Percentiles rank a stretch among this genome's conserved stretches.
These are phyloP conservation scores for Acer negundo DNA, from an alignment of 345 rosid species.

Conservation along the genomic window DNA sequence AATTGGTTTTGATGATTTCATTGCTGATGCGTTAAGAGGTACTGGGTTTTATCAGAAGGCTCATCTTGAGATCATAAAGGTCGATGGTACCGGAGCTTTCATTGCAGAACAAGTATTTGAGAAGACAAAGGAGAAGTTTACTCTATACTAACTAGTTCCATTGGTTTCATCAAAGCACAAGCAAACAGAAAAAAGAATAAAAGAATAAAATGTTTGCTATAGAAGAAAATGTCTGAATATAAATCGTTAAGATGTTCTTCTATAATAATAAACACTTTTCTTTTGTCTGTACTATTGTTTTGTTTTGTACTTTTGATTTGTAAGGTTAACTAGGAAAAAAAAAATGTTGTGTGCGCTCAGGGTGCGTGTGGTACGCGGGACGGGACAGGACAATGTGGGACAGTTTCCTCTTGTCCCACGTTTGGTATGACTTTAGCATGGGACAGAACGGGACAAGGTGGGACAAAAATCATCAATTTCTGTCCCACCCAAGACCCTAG, in stretches of 20 bases:
- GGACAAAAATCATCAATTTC: too few relatives aligned
- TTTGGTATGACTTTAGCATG: too few relatives aligned
- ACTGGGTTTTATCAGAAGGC: constrained; percentile 71
- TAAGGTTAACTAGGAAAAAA: too few relatives aligned
- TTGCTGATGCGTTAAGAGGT: constrained; percentile 75
- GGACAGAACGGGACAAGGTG: too few relatives aligned
- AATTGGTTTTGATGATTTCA: constrained; percentile 83
- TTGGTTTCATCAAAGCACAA: too few relatives aligned
- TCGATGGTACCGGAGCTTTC: constrained; percentile 69
- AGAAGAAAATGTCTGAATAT: background rate
- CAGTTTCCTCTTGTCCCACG: too few relatives aligned
- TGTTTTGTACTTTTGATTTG: too few relatives aligned
- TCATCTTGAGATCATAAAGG: constrained; percentile 70
- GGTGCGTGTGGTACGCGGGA: too few relatives aligned
- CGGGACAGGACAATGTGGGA: too few relatives aligned
- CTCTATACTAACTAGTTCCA: constrained; percentile 48
- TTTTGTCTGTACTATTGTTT: too few relatives aligned
- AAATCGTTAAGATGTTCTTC: background rate
- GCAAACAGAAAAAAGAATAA: background rate
- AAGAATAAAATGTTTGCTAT: background rate
- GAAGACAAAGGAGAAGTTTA: constrained; percentile 79
- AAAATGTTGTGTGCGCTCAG: too few relatives aligned
- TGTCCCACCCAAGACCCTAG: too few relatives aligned
- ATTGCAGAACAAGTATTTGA: constrained; percentile 91
- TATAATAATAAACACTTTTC: background rate